Evolutionary conservation across 352 stramenopile genomes (phyloP).

Genomic region (Salisapilia sapeloensis): DNA sequence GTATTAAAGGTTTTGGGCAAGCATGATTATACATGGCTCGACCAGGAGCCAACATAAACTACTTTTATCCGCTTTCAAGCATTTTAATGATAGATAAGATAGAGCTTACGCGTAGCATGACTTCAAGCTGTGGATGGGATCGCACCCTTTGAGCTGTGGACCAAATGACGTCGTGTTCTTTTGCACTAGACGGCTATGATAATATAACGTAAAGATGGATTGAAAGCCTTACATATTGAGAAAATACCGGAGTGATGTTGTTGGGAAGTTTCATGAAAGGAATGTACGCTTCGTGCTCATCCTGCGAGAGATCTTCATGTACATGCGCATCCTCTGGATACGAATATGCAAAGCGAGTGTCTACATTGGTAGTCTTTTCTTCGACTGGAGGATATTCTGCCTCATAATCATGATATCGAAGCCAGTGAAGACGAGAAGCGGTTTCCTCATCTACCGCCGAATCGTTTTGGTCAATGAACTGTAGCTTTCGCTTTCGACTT

Average conservation of each 20-base stretch:
- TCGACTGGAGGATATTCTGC: slow-evolving; percentile 14
- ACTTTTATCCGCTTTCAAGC: no score
- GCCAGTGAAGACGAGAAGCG: no score
- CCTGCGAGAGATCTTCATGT: slow-evolving; percentile 7
- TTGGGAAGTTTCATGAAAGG: slow-evolving; percentile 10
- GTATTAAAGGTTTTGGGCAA: no score
- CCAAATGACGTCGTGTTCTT: slow-evolving; percentile 1
- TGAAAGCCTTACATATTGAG: no score
- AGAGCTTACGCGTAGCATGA: slow-evolving; percentile 20
- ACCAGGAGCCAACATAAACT: no score
- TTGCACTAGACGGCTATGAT: not conserved
- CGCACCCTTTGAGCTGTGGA: slow-evolving; percentile 25
- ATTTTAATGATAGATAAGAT: no score
- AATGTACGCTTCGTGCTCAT: slow-evolving; percentile 10
- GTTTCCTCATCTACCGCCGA: not conserved
- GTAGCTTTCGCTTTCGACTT: slow-evolving; percentile 5
- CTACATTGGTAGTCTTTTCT: not conserved
- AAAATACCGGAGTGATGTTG: slow-evolving; percentile 10
- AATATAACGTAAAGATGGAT: no score
- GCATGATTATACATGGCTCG: no score
- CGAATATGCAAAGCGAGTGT: slow-evolving; percentile 23
- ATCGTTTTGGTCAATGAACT: not conserved
- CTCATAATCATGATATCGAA: slow-evolving; percentile 27
- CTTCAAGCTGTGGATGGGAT: slow-evolving; percentile 16
- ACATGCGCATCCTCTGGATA: slow-evolving; percentile 14